These are phyloP conservation scores for Lactifluus subvellereus DNA, from an alignment of 768 basidiomycete genomes.

Conservation along the genomic window DNA sequence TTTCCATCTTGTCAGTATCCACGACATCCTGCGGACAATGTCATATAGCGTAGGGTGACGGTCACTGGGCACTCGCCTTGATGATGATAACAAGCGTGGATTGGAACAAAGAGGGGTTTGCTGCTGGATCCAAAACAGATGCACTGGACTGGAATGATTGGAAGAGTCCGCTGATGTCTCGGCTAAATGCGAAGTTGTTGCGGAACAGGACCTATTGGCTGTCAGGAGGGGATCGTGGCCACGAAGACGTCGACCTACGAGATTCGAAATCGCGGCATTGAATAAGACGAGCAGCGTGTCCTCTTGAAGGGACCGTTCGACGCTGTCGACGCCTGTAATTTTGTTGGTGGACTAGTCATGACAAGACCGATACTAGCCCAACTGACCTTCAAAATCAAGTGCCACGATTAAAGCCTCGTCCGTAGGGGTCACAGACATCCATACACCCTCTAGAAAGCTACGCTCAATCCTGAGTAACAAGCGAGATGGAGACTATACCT, in stretches of 20 bases:
- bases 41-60: neutral
- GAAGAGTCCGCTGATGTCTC: conserved; percentile 56
- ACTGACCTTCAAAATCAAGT: conserved; percentile 58
- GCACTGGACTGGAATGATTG: conserved; percentile 57
- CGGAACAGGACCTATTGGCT: conserved; percentile 50
- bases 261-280: conserved; percentile 59
- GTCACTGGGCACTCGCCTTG: conserved; percentile 36
- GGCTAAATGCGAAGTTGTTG: conserved; percentile 57
- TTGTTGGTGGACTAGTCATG: neutral
- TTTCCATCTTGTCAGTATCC: conserved; percentile 53
- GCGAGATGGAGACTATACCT: conserved; percentile 25
- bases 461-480: neutral
- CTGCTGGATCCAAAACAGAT: conserved; percentile 50
- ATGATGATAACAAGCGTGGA: conserved; percentile 60
- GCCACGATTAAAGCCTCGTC: conserved; percentile 49
- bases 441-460: conserved; percentile 45
- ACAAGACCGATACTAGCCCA: neutral
- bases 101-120: conserved; percentile 54
- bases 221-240: neutral
- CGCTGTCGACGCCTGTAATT: conserved; percentile 49
- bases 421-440: conserved; percentile 64
- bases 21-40: conserved; percentile 50
- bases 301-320: conserved; percentile 58
- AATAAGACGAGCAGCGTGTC: conserved; percentile 58
- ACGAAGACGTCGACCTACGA: conserved; percentile 32